Conservation (phyloP, 176 grass and related monocot genomes). For the Alopecurus myosuroides region DNA sequence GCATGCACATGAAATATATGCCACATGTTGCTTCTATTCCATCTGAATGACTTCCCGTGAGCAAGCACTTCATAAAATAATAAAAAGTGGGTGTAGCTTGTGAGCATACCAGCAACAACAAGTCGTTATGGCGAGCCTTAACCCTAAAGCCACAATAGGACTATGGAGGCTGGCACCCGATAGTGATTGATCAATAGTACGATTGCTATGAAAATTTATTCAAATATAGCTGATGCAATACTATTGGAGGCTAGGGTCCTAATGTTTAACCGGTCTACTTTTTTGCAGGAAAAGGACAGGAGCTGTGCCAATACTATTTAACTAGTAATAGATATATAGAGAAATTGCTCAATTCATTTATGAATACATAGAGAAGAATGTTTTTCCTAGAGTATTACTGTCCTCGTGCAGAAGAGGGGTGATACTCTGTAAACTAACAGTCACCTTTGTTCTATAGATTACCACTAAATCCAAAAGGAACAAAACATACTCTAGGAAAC, state of each 20-base stretch:
- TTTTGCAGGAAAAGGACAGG: not conserved
- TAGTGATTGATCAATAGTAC: not conserved
- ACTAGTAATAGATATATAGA: not conserved
- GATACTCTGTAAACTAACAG: not conserved
- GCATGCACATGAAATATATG: not conserved
- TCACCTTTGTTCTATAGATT: not conserved
- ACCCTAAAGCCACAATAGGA: not conserved
- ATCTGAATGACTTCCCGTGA: constrained; percentile 17
- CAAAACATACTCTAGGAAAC: not conserved
- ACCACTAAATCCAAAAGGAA: not conserved
- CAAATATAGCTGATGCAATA: not conserved
- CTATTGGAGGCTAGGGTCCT: not conserved
- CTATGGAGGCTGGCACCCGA: not conserved
- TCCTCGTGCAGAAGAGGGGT: not conserved
- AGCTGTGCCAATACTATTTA: not conserved
- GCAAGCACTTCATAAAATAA: not conserved
- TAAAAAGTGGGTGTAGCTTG: constrained; percentile 4
- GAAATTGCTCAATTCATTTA: not conserved
- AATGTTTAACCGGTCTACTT: not conserved
- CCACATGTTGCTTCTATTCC: constrained; percentile 14
- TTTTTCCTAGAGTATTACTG: not conserved
- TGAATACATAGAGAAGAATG: not conserved
- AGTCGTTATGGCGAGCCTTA: not conserved
- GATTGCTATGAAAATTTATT: not conserved
- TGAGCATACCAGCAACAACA: not conserved